These are phyloP conservation scores for Leucaena leucocephala DNA, from an alignment of 306 rosid genomes.

Conservation along the genomic window DNA sequence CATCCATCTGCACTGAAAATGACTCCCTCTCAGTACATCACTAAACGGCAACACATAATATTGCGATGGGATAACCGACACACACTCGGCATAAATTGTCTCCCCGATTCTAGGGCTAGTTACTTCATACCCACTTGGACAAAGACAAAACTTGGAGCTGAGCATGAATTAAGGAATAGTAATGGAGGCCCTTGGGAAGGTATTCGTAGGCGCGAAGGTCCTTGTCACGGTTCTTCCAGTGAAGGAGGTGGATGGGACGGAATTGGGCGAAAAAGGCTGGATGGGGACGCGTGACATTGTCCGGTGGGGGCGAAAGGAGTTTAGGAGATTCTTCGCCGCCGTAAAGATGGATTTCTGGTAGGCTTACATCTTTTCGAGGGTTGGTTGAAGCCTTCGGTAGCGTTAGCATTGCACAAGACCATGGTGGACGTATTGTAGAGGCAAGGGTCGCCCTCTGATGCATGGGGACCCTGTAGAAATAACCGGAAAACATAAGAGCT, in stretches of 20 bases:
- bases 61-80: constrained; percentile 64
- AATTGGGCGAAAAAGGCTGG: constrained; percentile 84
- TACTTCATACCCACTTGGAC: constrained; percentile 89
- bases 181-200: constrained; percentile 64
- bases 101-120: constrained; percentile 89
- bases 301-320: constrained; percentile 53
- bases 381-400: constrained; percentile 88
- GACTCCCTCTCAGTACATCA: constrained; percentile 75
- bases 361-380: constrained; percentile 75
- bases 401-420: constrained; percentile 86
- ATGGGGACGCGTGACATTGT: constrained; percentile 43
- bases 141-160: constrained; percentile 72
- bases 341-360: constrained; percentile 78
- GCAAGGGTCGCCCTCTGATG: constrained; percentile 61
- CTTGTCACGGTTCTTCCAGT: constrained; percentile 62
- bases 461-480: constrained; percentile 66
- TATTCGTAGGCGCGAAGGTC: constrained; percentile 60
- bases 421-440: constrained; percentile 77
- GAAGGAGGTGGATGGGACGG: constrained; percentile 56
- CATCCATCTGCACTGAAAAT: constrained; percentile 61
- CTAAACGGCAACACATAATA: constrained; percentile 61
- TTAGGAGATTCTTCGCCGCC: constrained; percentile 60
- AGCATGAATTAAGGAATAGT: constrained; percentile 65
- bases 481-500: neutral
- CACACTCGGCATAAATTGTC: constrained; percentile 79